Base-by-base conservation (phyloP, 2,329 filamentous ascomycete genomes). In the Botrytis byssoidea region DNA sequence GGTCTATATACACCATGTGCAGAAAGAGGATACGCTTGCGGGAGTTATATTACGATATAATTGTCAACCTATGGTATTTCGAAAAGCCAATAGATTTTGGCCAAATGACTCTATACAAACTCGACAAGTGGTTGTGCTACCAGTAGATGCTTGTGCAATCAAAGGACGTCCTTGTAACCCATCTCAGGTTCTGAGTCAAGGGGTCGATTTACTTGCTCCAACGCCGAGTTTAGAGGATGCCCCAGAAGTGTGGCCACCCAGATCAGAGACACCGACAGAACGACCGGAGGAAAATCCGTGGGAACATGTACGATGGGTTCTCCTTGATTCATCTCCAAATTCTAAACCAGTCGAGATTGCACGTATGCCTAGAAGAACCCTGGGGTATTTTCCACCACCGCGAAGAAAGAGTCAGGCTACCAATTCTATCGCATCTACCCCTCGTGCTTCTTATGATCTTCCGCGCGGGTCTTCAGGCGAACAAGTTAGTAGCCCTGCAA, bases 31-130 rank as follows among this genome's bases (percentile, higher is more conserved):
- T 83, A 98, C 94, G 2, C 90, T 98, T 78, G 94, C 95, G 1
- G 95, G 96, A 4, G 90, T 99, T 69, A 92, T 96, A 70, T 91
- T 99, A 77, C 93, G 91, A 78, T 99, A 97, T 83, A 92, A 93
- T 78, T 98, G 95, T 81, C 89, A 93, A 76, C 90, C 94, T 73
- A 92, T 95, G 66, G 88, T 92, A 2, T 91, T 99, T 77, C 88
- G 93, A 74, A 96, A 93, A 81, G 91, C 94, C 57, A 99, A 99
- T 81, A 90, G 96, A 18, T 90, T 99, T 79, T 99, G 96, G 96
- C 93, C 94, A 10, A 93, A 94, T 76, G 96, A 98, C 81, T 94
- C 90, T 76, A 92, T 98, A 51, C 95, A 98, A 81, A 89, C 91
- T 66, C 90, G 95, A 74, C 93, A 93, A 79, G 91, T 89, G 76